These are phyloP conservation scores for Fusarium floridanum DNA, from an alignment of 2,329 filamentous ascomycete genomes.

Conservation along the genomic window DNA sequence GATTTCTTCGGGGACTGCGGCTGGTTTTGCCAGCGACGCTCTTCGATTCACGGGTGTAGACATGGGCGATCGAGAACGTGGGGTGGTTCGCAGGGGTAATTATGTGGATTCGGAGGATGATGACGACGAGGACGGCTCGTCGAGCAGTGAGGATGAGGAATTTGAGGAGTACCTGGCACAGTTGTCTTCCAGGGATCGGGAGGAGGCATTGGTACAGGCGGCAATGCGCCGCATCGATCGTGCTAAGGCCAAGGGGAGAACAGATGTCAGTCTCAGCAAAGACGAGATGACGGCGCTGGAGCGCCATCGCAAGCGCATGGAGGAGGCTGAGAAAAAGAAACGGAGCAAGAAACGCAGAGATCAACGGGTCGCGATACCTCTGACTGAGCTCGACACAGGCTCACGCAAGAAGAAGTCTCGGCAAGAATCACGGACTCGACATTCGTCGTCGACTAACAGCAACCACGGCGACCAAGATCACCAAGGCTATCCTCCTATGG, in stretches of 20 bases:
- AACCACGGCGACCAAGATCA: conserved; percentile 53
- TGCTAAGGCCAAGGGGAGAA: conserved; percentile 80
- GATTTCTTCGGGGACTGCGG: conserved; percentile 59
- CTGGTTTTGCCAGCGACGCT: conserved; percentile 70
- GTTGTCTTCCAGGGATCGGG: conserved; percentile 71
- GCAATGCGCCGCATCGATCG: conserved; percentile 84
- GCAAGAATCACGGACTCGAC: conserved; percentile 55
- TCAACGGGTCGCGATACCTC: conserved; percentile 65
- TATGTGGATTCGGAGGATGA: conserved; percentile 51
- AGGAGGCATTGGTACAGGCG: conserved; percentile 81
- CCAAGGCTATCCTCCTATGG: conserved; percentile 60
- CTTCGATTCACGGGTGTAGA: conserved; percentile 72
- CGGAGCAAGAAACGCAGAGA: conserved; percentile 57
- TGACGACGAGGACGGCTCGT: conserved; percentile 52
- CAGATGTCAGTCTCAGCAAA: conserved; percentile 83
- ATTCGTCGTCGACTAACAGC: conserved; percentile 52
- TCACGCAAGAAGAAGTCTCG: conserved; percentile 54
- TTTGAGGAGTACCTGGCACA: conserved; percentile 67
- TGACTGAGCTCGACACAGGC: conserved; percentile 63
- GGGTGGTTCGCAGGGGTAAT: conserved; percentile 53
- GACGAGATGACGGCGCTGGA: conserved; percentile 87
- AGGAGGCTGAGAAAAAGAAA: conserved; percentile 54
- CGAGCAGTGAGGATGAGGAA: conserved; percentile 50
- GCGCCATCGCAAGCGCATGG: conserved; percentile 71
- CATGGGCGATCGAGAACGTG: conserved; percentile 59